phyloP scores from a whole-genome alignment of 495 filamentous ascomycete species.

The Parathielavia hyrcaniae region DNA sequence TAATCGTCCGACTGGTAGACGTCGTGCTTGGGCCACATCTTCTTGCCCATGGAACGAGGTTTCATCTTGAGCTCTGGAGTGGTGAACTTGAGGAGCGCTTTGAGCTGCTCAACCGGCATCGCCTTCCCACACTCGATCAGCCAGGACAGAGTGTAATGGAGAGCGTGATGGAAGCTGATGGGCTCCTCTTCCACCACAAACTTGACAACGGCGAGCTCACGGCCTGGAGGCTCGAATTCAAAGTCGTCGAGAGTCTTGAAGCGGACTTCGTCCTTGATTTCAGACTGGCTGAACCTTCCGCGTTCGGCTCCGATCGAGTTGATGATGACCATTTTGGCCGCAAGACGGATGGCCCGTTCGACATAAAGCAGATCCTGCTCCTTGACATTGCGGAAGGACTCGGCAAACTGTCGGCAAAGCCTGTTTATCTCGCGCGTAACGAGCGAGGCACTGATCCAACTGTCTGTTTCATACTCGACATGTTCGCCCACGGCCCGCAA shows the following conservation, averaged over 20 bases:
- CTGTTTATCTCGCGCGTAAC: conserved; percentile 92
- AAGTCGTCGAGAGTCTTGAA: conserved; percentile 75
- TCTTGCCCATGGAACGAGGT: conserved; percentile 50
- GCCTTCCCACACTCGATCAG: conserved; percentile 81
- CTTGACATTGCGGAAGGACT: conserved; percentile 66
- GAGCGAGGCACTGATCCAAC: conserved; percentile 93
- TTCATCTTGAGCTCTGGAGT: conserved; percentile 53
- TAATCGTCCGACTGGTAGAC: conserved; percentile 64
- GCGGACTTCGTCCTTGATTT: conserved; percentile 74
- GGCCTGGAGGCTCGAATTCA: conserved; percentile 64
- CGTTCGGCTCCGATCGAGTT: conserved; percentile 86
- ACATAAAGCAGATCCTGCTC: conserved; percentile 58
- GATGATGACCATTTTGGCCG: conserved; percentile 70
- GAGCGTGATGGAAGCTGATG: conserved; percentile 95
- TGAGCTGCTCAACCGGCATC: conserved; percentile 60
- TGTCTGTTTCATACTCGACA: conserved; percentile 95
- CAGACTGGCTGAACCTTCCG: conserved; percentile 75
- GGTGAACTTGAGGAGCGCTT: conserved; percentile 57
- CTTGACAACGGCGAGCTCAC: conserved; percentile 64
- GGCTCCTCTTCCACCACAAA: conserved; percentile 81
- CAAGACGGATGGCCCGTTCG: conserved; percentile 63
- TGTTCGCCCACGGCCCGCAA: conserved; percentile 86
- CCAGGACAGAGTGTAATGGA: conserved; percentile 98
- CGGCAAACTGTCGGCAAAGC: conserved; percentile 79
- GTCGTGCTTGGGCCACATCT: conserved; percentile 43